These are phyloP conservation scores for Ganoderma meredithae DNA, from an alignment of 1,284 basidiomycete genomes.

Conservation along the genomic window DNA sequence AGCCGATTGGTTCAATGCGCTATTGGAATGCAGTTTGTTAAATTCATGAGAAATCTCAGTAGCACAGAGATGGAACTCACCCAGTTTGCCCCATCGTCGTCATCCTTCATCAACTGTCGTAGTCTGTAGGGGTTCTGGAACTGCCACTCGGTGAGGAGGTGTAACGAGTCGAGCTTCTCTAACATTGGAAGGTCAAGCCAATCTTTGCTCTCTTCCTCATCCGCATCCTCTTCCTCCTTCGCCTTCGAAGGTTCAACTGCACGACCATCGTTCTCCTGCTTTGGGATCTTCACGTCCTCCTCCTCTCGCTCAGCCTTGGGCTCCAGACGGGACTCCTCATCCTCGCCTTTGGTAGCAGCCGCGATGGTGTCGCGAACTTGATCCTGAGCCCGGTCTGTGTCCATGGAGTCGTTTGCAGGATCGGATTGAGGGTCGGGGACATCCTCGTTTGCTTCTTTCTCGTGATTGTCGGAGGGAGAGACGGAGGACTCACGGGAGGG, in stretches of 20 bases:
- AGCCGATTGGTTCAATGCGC: conserved; percentile 89
- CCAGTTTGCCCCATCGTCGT: conserved; percentile 79
- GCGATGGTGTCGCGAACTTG: not conserved
- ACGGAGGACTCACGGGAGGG: conserved; percentile 37
- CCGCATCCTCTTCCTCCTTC: conserved; percentile 19
- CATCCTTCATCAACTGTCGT: conserved; percentile 75
- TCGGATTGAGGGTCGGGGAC: conserved; percentile 3
- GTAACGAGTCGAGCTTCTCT: conserved; percentile 79
- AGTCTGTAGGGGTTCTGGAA: conserved; percentile 77
- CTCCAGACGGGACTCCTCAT: not conserved
- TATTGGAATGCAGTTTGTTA: conserved; percentile 38
- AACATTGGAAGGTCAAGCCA: conserved; percentile 78
- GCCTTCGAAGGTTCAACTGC: not conserved
- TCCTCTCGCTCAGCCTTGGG: not conserved
- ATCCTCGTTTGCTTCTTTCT: conserved; percentile 18
- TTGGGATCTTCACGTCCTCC: conserved; percentile 23
- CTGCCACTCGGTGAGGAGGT: conserved; percentile 80
- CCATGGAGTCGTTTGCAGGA: conserved; percentile 7
- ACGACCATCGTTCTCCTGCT: conserved; percentile 23
- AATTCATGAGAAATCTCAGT: too few species aligned
- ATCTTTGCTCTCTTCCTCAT: conserved; percentile 55
- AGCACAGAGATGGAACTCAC: conserved; percentile 50
- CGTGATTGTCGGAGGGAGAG: conserved; percentile 31
- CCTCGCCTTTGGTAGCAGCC: not conserved
- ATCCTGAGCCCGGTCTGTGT: not conserved